A percentile compares a stretch with the other conserved stretches of the same genome.
Evolutionary conservation across 495 filamentous ascomycete species (phyloP).

Genomic region (Penicillium canariense): DNA sequence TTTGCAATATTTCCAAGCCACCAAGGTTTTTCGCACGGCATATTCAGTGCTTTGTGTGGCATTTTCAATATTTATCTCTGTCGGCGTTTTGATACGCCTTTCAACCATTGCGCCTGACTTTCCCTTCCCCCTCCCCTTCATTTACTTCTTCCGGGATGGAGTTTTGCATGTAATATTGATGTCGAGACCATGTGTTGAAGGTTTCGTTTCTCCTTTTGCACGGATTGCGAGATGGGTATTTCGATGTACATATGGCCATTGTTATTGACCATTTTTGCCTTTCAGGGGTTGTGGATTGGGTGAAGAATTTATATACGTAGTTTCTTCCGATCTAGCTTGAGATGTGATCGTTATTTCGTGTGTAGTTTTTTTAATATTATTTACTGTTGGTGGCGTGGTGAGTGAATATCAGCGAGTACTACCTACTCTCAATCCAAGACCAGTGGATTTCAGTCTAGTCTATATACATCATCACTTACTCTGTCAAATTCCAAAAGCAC

Average conservation of each 20-base stretch:
- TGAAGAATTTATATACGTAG: neutral
- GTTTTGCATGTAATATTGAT: neutral
- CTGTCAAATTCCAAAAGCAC: neutral
- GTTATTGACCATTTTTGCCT: neutral
- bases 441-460: neutral
- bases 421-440: neutral
- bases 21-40: neutral
- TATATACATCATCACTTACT: neutral
- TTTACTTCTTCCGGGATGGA: neutral
- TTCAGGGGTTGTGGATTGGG: neutral
- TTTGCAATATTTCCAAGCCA: neutral
- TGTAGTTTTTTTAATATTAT: no score
- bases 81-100: neutral
- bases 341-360: no score
- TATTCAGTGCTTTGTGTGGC: neutral
- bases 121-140: neutral
- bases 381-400: no score
- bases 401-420: no score
- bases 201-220: neutral
- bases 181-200: neutral
- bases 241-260: conserved; percentile 1
- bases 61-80: neutral
- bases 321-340: neutral
- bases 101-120: neutral
- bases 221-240: neutral